Base-by-base conservation (phyloP, 805 yeast genomes). In the Myxozyma monticola region DNA sequence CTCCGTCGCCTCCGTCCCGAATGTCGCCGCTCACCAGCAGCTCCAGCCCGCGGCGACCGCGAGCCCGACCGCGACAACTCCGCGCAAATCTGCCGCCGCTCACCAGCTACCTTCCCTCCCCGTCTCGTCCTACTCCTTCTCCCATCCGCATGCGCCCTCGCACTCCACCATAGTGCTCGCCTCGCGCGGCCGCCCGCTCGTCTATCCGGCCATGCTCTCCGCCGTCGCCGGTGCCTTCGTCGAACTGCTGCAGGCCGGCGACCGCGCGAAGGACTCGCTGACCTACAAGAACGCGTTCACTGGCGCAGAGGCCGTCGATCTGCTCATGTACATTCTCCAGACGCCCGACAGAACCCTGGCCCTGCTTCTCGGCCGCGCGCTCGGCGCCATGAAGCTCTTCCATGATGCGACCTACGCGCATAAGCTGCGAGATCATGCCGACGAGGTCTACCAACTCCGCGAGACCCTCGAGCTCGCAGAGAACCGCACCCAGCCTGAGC, bases 401-500 rank as follows among this genome's bases (percentile, higher is more conserved):
- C 96, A 88, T 64, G 99, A 93, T 70, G 97, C 90, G 22, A 86
- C 96, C 0, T 91, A 91, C 68, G 95, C 89, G 61, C 98, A 90
- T 66, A 76, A 97, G 42, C 74, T 93, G 46, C 76, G 99, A 58
- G 99, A 93, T 68, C 86, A 96, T 0, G 77, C 76, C 18, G 80
- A 77, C 63, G 99, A 93, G 67, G 86, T 91, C 21, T 93, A 91
- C 67, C 95, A 87, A 60, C 87, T 91, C 17, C 63, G 63, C 10
- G 64, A 61, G n/a, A 42, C 54, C 7, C 35, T 46, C 9, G 54
- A 49, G n/a, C 18, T 54, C 40, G 56, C 48, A 9, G 21, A 20
- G 4, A 24, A 30, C n/a, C 51, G 61, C 54, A 4, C 47, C 12
- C 10, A 38, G 8, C 49, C 50, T 2, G 39, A 36, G 21, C 42